Evolutionary conservation across 169 alveolate genomes (phyloP).

Genomic region (Plasmodium cynomolgi): DNA sequence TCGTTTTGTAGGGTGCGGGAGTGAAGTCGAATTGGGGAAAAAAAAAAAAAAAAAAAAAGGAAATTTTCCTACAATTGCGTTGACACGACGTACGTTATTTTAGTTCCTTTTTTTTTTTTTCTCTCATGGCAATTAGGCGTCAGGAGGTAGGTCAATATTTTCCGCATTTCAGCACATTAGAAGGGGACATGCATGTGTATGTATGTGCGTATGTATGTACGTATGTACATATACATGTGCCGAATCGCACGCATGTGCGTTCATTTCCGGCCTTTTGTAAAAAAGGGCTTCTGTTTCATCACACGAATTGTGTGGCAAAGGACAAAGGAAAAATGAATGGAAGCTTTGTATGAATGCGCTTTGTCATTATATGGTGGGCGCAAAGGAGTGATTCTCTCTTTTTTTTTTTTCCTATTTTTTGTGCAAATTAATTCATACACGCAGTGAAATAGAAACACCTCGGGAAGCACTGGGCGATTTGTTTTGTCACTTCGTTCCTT

Average conservation of each 20-base stretch:
- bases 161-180: not conserved
- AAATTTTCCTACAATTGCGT: not conserved
- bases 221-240: not conserved
- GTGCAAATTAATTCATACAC: not conserved
- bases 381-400: not conserved
- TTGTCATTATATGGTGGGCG: not conserved
- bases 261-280: not conserved
- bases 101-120: not conserved
- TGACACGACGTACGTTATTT: not conserved
- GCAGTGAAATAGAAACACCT: not conserved
- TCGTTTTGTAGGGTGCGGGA: not conserved
- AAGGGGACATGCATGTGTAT: not conserved
- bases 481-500: not conserved
- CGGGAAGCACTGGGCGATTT: not conserved
- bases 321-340: not conserved
- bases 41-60: not conserved
- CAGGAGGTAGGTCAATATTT: not conserved
- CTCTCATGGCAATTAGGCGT: not conserved
- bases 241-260: not conserved
- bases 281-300: not conserved
- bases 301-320: not conserved
- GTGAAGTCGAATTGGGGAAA: not conserved
- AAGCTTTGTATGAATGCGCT: not conserved
- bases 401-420: not conserved
- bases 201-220: not conserved